Conservation (phyloP, 495 filamentous ascomycete species). For the Articulospora tetracladia region DNA sequence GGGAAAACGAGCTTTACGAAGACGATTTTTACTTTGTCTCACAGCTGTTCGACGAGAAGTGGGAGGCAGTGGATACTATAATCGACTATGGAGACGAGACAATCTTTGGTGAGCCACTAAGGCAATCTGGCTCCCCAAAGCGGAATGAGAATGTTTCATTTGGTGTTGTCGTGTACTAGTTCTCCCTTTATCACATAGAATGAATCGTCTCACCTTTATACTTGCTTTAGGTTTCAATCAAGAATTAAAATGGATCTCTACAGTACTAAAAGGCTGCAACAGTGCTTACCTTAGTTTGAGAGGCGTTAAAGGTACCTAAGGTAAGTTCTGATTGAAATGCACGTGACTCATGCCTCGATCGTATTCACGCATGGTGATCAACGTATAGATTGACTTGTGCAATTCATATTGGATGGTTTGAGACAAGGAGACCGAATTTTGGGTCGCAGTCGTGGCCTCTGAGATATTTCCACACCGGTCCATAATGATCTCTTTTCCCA, state of each 20-base stretch:
- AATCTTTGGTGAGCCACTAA: not conserved
- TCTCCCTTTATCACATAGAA: too few species aligned
- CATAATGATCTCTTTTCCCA: not conserved
- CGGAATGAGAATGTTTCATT: not conserved
- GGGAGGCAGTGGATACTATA: constrained; percentile 32
- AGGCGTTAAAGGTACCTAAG: not conserved
- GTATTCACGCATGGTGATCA: too few species aligned
- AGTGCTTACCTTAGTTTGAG: too few species aligned
- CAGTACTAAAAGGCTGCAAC: too few species aligned
- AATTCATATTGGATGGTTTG: too few species aligned
- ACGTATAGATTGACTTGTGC: too few species aligned
- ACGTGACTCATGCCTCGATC: too few species aligned
- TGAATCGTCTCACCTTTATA: not conserved
- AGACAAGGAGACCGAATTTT: not conserved
- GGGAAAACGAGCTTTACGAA: constrained; percentile 29
- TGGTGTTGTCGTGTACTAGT: not conserved
- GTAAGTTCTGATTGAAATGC: too few species aligned
- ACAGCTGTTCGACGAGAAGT: constrained; percentile 47
- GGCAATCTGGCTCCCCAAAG: not conserved
- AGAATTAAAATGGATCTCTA: not conserved
- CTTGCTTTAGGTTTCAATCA: not conserved
- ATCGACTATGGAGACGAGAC: constrained; percentile 6
- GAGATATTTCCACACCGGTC: not conserved
- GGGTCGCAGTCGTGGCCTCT: not conserved
- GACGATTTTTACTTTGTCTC: constrained; percentile 48